phyloP scores from a whole-genome alignment of 495 filamentous ascomycete genomes.

The Saxophila tyrrhenica region DNA sequence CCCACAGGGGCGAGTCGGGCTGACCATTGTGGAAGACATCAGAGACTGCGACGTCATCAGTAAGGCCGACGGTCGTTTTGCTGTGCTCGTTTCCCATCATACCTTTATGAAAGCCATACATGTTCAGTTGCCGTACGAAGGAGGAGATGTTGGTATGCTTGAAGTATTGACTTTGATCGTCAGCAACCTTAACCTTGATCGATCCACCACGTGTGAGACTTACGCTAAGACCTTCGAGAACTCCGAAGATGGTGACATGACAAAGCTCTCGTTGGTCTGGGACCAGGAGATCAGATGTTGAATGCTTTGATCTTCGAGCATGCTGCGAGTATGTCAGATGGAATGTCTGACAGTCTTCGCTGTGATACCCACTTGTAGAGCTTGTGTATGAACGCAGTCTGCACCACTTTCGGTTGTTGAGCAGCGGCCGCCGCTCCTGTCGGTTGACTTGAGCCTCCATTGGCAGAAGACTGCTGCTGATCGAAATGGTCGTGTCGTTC shows the following conservation, averaged over 20 bases:
- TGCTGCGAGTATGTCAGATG: constrained; percentile 49
- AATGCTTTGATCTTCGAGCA: constrained; percentile 88
- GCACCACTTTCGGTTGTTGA: constrained; percentile 93
- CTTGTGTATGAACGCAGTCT: constrained; percentile 99
- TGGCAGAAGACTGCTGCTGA: constrained; percentile 5
- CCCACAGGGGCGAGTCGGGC: constrained; percentile 93
- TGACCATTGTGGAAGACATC: constrained; percentile 96
- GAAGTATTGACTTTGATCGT: constrained; percentile 67
- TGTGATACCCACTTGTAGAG: constrained; percentile 73
- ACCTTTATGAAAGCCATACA: constrained; percentile 99
- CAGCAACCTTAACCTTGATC: constrained; percentile 1
- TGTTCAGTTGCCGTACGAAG: constrained; percentile 94
- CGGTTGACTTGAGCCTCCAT: constrained; percentile 20
- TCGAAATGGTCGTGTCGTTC: constrained; percentile 16
- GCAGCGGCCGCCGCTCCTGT: constrained; percentile 69
- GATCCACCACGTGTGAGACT: constrained; percentile 23
- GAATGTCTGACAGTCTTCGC: background rate
- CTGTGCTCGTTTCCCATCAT: constrained; percentile 6
- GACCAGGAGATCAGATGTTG: constrained; percentile 97
- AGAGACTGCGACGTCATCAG: constrained; percentile 53
- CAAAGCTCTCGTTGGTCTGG: constrained; percentile 84
- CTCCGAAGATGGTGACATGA: constrained; percentile 93
- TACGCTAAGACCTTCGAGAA: constrained; percentile 98
- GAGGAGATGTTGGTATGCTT: constrained; percentile 99
- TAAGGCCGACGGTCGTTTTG: background rate